Percentiles rank a stretch among this genome's conserved stretches.
Conservation (phyloP, 78 protist genomes). For the Thecamonas trahens region DNA sequence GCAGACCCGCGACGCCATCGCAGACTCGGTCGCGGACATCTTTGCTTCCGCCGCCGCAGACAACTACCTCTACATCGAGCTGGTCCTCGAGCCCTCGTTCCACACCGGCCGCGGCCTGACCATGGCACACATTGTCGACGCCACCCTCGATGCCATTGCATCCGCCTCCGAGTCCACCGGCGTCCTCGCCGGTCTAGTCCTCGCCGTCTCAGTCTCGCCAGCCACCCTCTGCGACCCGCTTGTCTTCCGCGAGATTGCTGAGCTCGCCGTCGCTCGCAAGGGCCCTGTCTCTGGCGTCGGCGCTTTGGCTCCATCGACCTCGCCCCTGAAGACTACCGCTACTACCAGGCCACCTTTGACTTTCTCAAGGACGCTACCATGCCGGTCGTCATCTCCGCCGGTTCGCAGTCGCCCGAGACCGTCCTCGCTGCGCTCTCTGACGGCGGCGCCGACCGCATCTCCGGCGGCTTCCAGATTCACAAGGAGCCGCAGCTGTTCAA, state of each 20-base stretch:
- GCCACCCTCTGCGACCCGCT: conserved; percentile 51
- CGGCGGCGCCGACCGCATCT: conserved; percentile 48
- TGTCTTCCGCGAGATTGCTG: conserved; percentile 17
- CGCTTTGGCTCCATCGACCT: too few species aligned
- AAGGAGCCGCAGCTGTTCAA: conserved; percentile 36
- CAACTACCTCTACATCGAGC: conserved; percentile 11
- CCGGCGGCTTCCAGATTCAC: conserved; percentile 60
- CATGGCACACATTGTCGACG: conserved; percentile 21
- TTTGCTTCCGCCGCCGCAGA: conserved; percentile 25
- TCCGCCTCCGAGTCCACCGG: not conserved
- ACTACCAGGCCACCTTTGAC: conserved; percentile 34
- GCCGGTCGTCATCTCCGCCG: conserved; percentile 16
- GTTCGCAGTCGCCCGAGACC: not conserved
- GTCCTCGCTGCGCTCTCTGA: conserved; percentile 1
- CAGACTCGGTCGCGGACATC: conserved; percentile 55
- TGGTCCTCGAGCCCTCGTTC: conserved; percentile 28
- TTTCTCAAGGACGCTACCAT: conserved; percentile 46
- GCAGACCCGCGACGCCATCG: conserved; percentile 44
- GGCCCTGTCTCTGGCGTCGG: conserved; percentile 55
- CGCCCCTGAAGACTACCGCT: conserved; percentile 4
- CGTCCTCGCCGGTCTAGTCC: conserved; percentile 5
- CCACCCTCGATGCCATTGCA: not conserved
- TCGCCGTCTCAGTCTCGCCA: conserved; percentile 26
- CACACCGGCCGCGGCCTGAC: conserved; percentile 28
- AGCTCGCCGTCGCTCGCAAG: conserved; percentile 25